Percentiles rank a stretch among this genome's conserved stretches.
These are phyloP conservation scores for Kwoniella mangroviensis DNA, from an alignment of 768 basidiomycete genomes.

Conservation along the genomic window DNA sequence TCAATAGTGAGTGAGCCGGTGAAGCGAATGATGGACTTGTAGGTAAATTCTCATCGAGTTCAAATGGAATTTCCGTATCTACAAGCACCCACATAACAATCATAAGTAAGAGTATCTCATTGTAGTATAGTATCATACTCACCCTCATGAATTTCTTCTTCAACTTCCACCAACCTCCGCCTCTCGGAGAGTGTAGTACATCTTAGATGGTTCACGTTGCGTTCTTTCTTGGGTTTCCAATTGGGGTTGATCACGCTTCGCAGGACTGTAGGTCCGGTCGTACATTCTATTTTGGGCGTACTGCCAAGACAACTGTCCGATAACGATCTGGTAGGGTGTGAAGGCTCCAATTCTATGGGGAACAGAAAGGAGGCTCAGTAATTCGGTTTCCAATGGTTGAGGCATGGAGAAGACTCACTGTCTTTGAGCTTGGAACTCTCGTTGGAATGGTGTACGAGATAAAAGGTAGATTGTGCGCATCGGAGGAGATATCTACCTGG, in stretches of 20 bases:
- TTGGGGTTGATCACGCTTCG: constrained; percentile 9
- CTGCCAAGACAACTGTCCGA: background rate
- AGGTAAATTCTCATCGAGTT: constrained; percentile 1
- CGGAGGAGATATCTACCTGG: constrained; percentile 4
- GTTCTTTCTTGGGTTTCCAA: background rate
- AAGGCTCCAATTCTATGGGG: background rate
- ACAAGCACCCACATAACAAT: background rate
- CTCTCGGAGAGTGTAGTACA: background rate
- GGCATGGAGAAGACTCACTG: background rate
- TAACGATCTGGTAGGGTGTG: background rate
- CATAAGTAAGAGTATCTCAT: too few species aligned
- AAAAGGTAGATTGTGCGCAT: background rate
- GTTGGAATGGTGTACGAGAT: background rate
- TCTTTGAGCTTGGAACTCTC: background rate
- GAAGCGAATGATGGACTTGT: background rate
- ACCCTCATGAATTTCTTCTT: background rate
- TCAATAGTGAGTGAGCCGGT: constrained; percentile 13
- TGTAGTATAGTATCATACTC: background rate
- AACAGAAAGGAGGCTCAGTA: too few species aligned
- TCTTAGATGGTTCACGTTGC: constrained; percentile 1
- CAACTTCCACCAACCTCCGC: background rate
- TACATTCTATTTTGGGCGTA: constrained; percentile 1
- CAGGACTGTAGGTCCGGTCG: constrained; percentile 9
- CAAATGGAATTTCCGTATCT: constrained; percentile 14
- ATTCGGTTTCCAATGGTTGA: too few species aligned